Base-by-base conservation (phyloP, 164 flowering plant genomes). In the Vitis riparia region DNA sequence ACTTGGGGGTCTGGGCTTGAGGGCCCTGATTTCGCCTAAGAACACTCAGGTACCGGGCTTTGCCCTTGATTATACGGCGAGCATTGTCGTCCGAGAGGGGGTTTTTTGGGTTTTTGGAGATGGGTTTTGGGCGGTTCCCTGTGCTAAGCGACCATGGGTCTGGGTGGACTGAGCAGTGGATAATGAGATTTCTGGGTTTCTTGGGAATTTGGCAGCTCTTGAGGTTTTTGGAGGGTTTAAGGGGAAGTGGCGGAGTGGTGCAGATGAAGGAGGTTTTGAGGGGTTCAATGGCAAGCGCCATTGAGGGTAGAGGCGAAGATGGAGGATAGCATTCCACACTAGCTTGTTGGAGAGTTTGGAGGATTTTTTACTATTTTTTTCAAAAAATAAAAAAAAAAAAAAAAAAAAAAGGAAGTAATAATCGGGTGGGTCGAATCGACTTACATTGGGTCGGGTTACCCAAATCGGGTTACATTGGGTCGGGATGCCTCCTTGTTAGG, bases 71-170 rank as follows among this genome's bases (percentile, higher is more conserved):
- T 11, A 94, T 88, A 10, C 97, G 87, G 27, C 97, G 91, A 11
- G 97, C 97, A 79, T 92, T 83, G 84, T 91, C 93, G 75, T 92
- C 97, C 11, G 97, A 87, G 44, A 90, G 91, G 0, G 88, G 86
- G 62, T 82, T 85, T 29, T 88, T 94, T 19, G 83, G 89, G 78
- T 80, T 75, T 66, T 73, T 81, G 73, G 79, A 77, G 59, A 37
- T 81, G 68, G 93, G 88, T 62, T 23, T 86, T 91, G 9, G 97
- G 86, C 17, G 66, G 78, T 83, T 80, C 72, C 93, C 93, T 62
- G 85, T 86, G 76, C 89, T 84, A 66, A 82, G 90, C 6, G 88
- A 82, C 93, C 96, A 90, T 2, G 91, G 96, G 85, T 91, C 91
- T 10, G 92, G 85, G 2, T 74, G 73, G 51, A 85, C 58, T 19